Evolutionary conservation across 371 early-diverging fungal species (phyloP), one percentile per base, ranked within the genome.

Genomic region (Synchytrium microbalum): DNA sequence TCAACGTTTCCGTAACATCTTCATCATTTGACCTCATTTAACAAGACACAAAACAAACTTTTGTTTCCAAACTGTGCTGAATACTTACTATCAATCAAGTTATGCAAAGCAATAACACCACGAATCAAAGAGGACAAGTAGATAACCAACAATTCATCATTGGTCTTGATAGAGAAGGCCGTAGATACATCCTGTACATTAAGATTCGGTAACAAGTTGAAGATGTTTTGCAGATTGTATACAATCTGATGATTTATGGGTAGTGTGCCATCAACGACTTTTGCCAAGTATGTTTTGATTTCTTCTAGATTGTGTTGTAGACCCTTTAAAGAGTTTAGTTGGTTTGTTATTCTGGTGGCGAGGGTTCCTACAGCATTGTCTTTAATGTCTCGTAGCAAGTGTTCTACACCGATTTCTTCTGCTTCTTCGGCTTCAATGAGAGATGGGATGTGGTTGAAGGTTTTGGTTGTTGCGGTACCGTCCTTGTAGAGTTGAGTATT

Each of bases 351-450:
- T 32, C 91, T 87, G 25, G 90, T 92, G 0, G 95, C 90, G 57
- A 98, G 77, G 25, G 94, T 90, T 14, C 96, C 95, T n/a, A 91
- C 89, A 24, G 93, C 88, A 63, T 87, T 93, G 75, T 96, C 98
- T 76, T 95, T 96, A 69, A 99, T 93, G 73, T 99, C 99, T 64
- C 99, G 88, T 62, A 99, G 81, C 67, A 99, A 82, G 72, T 99
- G 99, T 74, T 99, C 99, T 1, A 99, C 99, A 62, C 99, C 99
- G 69, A 99, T 98, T 76, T 99, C 99, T 78, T 99, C 99, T 8
- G 99, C 93, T 80, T 99, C 99, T 71, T 99, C 99, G 1, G 99
- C 98, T 46, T 93, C 99, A 67, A 99, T 96, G 60, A 87, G 86
- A 24, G 93, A 93, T 5, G 92, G 90, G 25, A 97, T 86, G 75